Evolutionary conservation across 371 early-diverging fungal genomes (phyloP).

Genomic region (Mucor plumbeus): DNA sequence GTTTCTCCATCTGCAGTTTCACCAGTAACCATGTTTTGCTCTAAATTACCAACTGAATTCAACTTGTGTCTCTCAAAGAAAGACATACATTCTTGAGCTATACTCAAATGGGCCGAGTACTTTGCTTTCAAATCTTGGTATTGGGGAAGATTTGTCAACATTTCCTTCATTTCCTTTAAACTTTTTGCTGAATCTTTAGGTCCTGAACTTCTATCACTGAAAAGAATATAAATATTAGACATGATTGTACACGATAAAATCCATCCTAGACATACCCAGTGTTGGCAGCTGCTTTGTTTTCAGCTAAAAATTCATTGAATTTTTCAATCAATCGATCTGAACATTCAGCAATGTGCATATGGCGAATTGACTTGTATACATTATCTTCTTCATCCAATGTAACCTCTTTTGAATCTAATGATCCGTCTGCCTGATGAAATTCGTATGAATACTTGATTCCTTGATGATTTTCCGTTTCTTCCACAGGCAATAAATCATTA

Average conservation of each 20-base stretch:
- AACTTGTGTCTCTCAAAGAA: slow-evolving; percentile 79
- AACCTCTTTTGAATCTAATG: slow-evolving; percentile 59
- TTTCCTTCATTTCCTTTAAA: slow-evolving; percentile 89
- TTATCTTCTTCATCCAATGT: slow-evolving; percentile 75
- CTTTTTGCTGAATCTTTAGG: slow-evolving; percentile 67
- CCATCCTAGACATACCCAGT: slow-evolving; percentile 32
- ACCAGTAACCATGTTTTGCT: slow-evolving; percentile 92
- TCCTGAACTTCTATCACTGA: slow-evolving; percentile 27
- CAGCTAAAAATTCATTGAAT: slow-evolving; percentile 79
- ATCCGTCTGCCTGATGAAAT: slow-evolving; percentile 55
- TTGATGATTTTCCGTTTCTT: slow-evolving; percentile 60
- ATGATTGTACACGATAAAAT: not conserved
- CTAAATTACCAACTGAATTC: slow-evolving; percentile 76
- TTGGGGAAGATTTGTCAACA: slow-evolving; percentile 88
- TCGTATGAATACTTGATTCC: slow-evolving; percentile 64
- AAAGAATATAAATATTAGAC: not conserved
- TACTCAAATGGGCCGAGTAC: slow-evolving; percentile 92
- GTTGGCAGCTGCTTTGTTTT: slow-evolving; percentile 55
- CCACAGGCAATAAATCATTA: slow-evolving; percentile 82
- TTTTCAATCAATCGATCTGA: slow-evolving; percentile 80
- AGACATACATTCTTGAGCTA: slow-evolving; percentile 90
- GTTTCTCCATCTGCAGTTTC: slow-evolving; percentile 83
- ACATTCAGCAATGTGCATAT: slow-evolving; percentile 94
- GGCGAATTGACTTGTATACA: slow-evolving; percentile 85
- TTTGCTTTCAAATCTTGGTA: slow-evolving; percentile 92